These are phyloP conservation scores for Cryphonectria parasitica DNA, from an alignment of 2,329 filamentous ascomycete species.

Conservation along the genomic window DNA sequence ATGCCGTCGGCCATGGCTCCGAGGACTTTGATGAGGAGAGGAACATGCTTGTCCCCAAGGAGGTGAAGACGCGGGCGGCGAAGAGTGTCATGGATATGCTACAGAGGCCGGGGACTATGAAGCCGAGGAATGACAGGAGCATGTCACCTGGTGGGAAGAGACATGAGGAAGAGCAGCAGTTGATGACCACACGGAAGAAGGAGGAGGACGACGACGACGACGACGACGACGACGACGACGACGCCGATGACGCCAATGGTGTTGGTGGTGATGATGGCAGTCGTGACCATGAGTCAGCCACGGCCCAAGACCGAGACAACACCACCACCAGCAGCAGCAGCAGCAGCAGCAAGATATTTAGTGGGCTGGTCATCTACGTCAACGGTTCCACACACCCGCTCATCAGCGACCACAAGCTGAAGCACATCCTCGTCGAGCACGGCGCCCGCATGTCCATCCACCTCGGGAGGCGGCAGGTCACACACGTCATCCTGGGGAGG, in stretches of 20 bases:
- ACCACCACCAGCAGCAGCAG: constrained; percentile 44
- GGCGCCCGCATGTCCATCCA: constrained; percentile 73
- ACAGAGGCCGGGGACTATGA: constrained; percentile 49
- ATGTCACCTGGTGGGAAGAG: background rate
- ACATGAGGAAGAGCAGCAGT: background rate
- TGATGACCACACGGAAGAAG: constrained; percentile 32
- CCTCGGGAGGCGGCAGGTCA: constrained; percentile 74
- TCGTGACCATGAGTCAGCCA: constrained; percentile 39
- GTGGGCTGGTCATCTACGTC: constrained; percentile 76
- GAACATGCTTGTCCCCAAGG: constrained; percentile 49
- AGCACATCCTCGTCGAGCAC: constrained; percentile 74
- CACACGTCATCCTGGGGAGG: constrained; percentile 80
- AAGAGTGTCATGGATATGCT: constrained; percentile 60
- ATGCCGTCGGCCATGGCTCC: constrained; percentile 68
- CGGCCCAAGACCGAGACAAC: constrained; percentile 44
- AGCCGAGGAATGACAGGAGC: constrained; percentile 19
- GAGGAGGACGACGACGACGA: constrained; percentile 2
- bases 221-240: background rate
- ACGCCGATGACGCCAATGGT: background rate
- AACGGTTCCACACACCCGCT: constrained; percentile 84
- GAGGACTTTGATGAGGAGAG: constrained; percentile 54
- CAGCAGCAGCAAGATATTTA: constrained; percentile 61
- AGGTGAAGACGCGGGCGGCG: constrained; percentile 43
- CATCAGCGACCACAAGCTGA: constrained; percentile 85
- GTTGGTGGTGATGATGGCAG: background rate